A percentile compares a stretch with the other conserved stretches of the same genome.
phyloP scores from a whole-genome alignment of 108 stramenopile species.

The Fragilaria crotonensis region DNA sequence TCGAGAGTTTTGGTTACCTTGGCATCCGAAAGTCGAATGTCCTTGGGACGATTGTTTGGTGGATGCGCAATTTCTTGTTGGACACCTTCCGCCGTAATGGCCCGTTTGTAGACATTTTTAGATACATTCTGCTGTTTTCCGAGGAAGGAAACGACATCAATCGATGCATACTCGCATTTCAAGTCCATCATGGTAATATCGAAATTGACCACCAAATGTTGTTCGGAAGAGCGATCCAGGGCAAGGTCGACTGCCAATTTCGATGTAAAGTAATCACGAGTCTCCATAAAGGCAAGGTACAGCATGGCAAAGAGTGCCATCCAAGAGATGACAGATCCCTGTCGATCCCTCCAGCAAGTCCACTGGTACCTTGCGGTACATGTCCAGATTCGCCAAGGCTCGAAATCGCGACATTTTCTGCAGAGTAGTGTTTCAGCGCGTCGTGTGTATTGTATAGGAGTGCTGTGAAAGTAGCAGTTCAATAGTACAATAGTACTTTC shows the following conservation, averaged over 20 bases:
- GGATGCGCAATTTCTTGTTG: constrained; percentile 2
- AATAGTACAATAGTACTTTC: too few species aligned
- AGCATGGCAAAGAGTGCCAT: constrained; percentile 54
- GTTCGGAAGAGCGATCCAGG: constrained; percentile 60
- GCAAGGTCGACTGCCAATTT: constrained; percentile 55
- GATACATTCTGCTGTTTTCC: constrained; percentile 93
- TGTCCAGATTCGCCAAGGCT: constrained; percentile 52
- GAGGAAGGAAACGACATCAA: constrained; percentile 67
- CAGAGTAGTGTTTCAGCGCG: too few species aligned
- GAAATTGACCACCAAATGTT: constrained; percentile 76
- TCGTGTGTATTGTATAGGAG: too few species aligned
- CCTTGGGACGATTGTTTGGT: constrained; percentile 1
- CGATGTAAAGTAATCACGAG: constrained; percentile 65
- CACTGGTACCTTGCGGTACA: constrained; percentile 81
- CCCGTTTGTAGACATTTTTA: constrained; percentile 30
- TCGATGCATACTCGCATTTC: constrained; percentile 79
- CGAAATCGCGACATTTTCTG: too few species aligned
- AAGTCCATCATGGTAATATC: constrained; percentile 91
- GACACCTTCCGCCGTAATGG: constrained; percentile 1
- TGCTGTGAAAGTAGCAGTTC: too few species aligned
- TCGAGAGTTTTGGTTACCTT: constrained; percentile 69
- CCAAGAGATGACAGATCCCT: constrained; percentile 57
- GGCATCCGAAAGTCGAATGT: constrained; percentile 48
- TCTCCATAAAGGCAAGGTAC: constrained; percentile 80
- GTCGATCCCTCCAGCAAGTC: constrained; percentile 78